A percentile compares a stretch with the other conserved stretches of the same genome.
phyloP scores from a whole-genome alignment of 495 filamentous ascomycete genomes.

The Monascus purpureus region DNA sequence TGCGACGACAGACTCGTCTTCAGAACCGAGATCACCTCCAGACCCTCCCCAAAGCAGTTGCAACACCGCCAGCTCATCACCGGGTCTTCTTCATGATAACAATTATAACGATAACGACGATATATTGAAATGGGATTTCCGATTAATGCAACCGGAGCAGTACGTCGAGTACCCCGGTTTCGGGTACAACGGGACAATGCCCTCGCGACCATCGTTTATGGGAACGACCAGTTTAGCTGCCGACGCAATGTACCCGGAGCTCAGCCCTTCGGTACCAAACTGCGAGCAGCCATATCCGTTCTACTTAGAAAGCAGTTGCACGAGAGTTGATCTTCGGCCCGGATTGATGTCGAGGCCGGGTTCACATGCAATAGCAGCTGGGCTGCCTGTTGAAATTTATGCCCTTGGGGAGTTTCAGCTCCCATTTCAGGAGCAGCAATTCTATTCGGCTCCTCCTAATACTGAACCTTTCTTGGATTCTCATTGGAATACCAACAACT shows the following conservation, averaged over 20 bases:
- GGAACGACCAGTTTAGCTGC: conserved; percentile 6
- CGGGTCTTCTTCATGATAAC: not conserved
- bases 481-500: too few species aligned
- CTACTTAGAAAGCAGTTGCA: conserved; percentile 5
- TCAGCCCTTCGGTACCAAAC: conserved; percentile 2
- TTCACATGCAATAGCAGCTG: not conserved
- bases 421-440: not conserved
- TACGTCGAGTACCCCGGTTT: conserved; percentile 13
- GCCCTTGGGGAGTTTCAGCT: not conserved
- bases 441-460: not conserved
- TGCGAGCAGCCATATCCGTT: conserved; percentile 8
- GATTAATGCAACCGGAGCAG: conserved; percentile 9
- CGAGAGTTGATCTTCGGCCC: too few species aligned
- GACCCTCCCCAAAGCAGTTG: conserved; percentile 18
- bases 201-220: conserved; percentile 11
- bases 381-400: conserved; percentile 1
- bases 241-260: conserved; percentile 11
- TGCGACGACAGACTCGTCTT: conserved; percentile 27
- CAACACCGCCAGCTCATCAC: conserved; percentile 11
- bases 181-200: conserved; percentile 12
- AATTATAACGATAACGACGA: conserved; percentile 3
- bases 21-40: conserved; percentile 25
- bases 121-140: conserved; percentile 24
- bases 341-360: too few species aligned
- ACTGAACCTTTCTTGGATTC: too few species aligned